Base-by-base conservation (phyloP, 139 green algal genomes). In the Chlamydomonas urium region DNA sequence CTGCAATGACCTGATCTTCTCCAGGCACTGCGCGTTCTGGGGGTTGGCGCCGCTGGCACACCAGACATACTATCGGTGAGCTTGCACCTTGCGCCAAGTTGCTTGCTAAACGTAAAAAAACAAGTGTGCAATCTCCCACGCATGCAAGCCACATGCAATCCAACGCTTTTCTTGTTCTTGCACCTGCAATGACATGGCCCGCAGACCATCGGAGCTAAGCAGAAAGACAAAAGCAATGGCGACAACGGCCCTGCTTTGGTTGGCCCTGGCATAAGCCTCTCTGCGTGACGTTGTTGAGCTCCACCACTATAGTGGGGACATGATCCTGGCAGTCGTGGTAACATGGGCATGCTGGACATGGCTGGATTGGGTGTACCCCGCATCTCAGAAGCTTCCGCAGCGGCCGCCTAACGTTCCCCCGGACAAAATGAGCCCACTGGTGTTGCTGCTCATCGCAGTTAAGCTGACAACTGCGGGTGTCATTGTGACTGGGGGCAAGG, bases 1-100 rank as follows among this genome's bases (percentile, higher is more conserved):
- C 33, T 95, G 90, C 72, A 95, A 95, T 69, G 90, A 95, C 68
- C 78, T 95, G 0, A 81, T 95, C 2, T 85, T 91, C 79, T 62
- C 66, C 53, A 87, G 88, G 5, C 88, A 93, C 65, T 80, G 76
- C 35, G 86, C 83, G 1, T 90, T 93, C 48, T 93, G 90, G 72
- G 75, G 74, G 1, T 47, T 87, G 4, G 83, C 85, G 1, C 85
- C 85, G 0, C 73, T 93, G 14, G 80, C 77, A 36, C 65, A 57
- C 65, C 5, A 19, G 23, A 60, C 65, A 21, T 71, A 58, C 33
- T 57, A 57, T 14, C 32, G 65, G 65, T 73, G 33, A 62, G 10
- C 17, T 62, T 28, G 53, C 53, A 62, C 23, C 53, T 31, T 32
- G 17, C 42, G 42, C 42, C 10, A 53, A 53, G 14, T n/a, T 53